phyloP scores from a whole-genome alignment of 306 rosid species.

The Lathyrus sativus region DNA sequence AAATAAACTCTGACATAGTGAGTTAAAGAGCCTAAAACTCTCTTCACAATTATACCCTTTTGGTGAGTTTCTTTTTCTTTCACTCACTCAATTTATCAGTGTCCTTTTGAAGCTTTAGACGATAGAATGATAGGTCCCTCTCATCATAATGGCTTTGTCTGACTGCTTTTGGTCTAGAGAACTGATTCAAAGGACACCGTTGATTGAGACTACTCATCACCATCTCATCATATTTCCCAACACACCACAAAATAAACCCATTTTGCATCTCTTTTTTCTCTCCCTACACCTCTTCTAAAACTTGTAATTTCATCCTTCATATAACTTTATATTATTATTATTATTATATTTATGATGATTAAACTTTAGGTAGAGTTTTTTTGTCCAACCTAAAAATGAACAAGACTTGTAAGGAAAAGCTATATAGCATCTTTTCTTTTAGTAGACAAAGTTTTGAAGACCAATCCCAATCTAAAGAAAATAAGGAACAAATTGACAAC shows the following conservation, averaged over 20 bases:
- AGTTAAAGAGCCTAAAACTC: slow-evolving; percentile 13
- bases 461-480: slow-evolving; percentile 32
- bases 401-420: slow-evolving; percentile 32
- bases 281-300: slow-evolving; percentile 17
- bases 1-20: slow-evolving; percentile 8
- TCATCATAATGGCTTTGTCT: slow-evolving; percentile 86
- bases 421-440: slow-evolving; percentile 35
- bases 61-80: slow-evolving; percentile 32
- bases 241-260: slow-evolving; percentile 42
- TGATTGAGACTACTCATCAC: slow-evolving; percentile 89
- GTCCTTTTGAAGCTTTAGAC: slow-evolving; percentile 56
- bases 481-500: slow-evolving; percentile 43
- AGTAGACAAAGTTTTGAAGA: slow-evolving; percentile 27
- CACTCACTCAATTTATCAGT: slow-evolving; percentile 36
- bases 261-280: slow-evolving; percentile 32
- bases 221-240: slow-evolving; percentile 65
- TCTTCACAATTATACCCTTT: slow-evolving; percentile 32
- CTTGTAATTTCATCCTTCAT: no score
- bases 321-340: background rate
- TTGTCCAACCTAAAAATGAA: slow-evolving; percentile 21
- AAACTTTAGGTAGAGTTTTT: slow-evolving; percentile 22
- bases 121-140: slow-evolving; percentile 74
- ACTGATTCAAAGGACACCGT: slow-evolving; percentile 97
- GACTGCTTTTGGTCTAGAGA: slow-evolving; percentile 88
- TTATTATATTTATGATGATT: background rate